Evolutionary conservation across 176 grass and related monocot species (phyloP).

Genomic region (Juncus inflexus): DNA sequence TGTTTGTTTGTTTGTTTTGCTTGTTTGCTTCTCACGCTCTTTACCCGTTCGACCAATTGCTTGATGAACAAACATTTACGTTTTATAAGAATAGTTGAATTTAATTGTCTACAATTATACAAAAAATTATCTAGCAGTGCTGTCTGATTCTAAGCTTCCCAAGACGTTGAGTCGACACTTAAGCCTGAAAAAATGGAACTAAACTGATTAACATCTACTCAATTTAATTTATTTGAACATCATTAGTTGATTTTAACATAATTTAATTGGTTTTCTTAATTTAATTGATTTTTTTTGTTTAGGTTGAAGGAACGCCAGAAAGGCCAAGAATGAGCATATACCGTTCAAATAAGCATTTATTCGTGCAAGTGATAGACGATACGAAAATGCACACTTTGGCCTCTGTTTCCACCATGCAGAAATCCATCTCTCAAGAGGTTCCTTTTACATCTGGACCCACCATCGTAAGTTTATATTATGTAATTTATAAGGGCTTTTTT

Average conservation of each 20-base stretch:
- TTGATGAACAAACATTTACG: too few species aligned
- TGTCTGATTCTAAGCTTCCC: too few species aligned
- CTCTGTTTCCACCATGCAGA: slow-evolving; percentile 90
- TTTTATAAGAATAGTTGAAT: too few species aligned
- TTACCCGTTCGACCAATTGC: slow-evolving; percentile 33
- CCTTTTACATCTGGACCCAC: slow-evolving; percentile 79
- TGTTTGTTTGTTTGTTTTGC: background rate
- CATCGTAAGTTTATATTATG: slow-evolving; percentile 50
- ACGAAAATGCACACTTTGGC: slow-evolving; percentile 82
- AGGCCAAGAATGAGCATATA: slow-evolving; percentile 76
- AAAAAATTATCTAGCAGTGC: too few species aligned
- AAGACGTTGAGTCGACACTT: too few species aligned
- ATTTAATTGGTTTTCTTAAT: too few species aligned
- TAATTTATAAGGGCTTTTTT: background rate
- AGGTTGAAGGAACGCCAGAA: slow-evolving; percentile 77
- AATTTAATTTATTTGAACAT: too few species aligned
- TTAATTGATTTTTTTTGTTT: slow-evolving; percentile 10
- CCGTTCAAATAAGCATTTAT: slow-evolving; percentile 86
- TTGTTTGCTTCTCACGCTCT: slow-evolving; percentile 1
- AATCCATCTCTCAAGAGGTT: slow-evolving; percentile 51
- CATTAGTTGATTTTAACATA: too few species aligned
- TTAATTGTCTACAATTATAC: too few species aligned
- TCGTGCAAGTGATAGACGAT: slow-evolving; percentile 91
- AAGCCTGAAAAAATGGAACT: too few species aligned
- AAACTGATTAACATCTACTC: too few species aligned